Conservation (phyloP, 2,329 filamentous ascomycete species). For the Aspergillus candidus region DNA sequence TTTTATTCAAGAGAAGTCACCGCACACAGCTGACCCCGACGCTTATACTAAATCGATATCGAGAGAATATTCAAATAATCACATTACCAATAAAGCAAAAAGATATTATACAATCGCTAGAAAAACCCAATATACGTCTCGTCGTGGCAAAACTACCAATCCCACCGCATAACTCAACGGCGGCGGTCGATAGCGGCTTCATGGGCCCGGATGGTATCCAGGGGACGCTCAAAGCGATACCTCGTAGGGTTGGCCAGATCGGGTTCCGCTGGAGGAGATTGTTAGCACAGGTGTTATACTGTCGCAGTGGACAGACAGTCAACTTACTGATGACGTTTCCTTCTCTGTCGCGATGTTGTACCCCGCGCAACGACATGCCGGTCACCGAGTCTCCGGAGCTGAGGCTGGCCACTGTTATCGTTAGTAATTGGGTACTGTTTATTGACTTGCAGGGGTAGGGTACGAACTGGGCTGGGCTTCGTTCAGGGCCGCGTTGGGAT, state of each 20-base stretch:
- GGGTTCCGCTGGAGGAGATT: slow-evolving; percentile 62
- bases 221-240: slow-evolving; percentile 76
- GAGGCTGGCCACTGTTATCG: slow-evolving; percentile 19
- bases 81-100: too few relatives aligned
- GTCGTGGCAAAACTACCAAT: slow-evolving; percentile 1
- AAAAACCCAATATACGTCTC: slow-evolving; percentile 1
- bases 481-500: slow-evolving; percentile 75
- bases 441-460: not conserved
- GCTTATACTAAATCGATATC: too few relatives aligned
- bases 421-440: not conserved
- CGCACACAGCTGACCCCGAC: too few relatives aligned
- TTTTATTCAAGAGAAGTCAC: too few relatives aligned
- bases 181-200: slow-evolving; percentile 75
- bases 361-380: slow-evolving; percentile 62
- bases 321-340: slow-evolving; percentile 70
- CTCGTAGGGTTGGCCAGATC: slow-evolving; percentile 87
- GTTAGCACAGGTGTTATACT: slow-evolving; percentile 9
- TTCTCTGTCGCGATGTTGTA: slow-evolving; percentile 68
- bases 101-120: not conserved
- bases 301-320: not conserved
- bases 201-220: slow-evolving; percentile 87
- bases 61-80: too few relatives aligned
- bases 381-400: slow-evolving; percentile 9
- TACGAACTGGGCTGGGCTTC: slow-evolving; percentile 77
- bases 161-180: slow-evolving; percentile 31